Conservation (phyloP, 352 stramenopile species). For the Poterioochromonas sp. region DNA sequence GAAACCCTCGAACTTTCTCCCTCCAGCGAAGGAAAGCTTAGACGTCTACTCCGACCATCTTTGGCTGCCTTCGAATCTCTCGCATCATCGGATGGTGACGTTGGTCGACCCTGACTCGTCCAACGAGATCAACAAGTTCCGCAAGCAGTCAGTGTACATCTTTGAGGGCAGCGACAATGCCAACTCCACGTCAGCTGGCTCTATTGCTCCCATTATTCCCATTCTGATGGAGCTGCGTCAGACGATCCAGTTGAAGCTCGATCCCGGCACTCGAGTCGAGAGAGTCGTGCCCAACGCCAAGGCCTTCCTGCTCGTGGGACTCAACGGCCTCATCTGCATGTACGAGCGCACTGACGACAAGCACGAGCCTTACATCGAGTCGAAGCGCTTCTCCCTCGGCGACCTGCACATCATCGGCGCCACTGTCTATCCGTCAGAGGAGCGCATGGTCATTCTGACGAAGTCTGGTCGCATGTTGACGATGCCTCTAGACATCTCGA, state of each 20-base stretch:
- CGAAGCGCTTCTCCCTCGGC: neutral
- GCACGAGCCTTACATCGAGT: conserved; percentile 14
- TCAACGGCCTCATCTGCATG: neutral
- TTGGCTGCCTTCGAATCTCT: neutral
- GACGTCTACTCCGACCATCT: conserved; percentile 16
- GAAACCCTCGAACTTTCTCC: neutral
- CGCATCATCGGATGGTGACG: neutral
- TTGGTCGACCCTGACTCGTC: neutral
- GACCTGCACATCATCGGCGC: neutral
- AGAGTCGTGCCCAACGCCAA: neutral
- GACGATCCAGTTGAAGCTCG: neutral
- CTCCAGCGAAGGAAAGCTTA: neutral
- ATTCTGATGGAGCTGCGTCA: conserved; percentile 19
- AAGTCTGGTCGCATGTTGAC: neutral
- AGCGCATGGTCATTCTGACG: neutral
- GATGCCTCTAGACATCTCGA: neutral
- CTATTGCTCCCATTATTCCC: neutral
- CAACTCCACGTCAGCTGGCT: neutral
- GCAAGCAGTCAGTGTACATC: neutral
- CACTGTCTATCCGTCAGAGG: conserved; percentile 22
- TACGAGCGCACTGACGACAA: conserved; percentile 25
- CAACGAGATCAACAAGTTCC: neutral
- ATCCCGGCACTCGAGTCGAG: neutral
- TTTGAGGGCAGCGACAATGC: neutral
- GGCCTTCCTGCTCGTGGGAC: neutral